phyloP scores from a whole-genome alignment of 768 basidiomycete genomes.

The Termitomyces sp. region DNA sequence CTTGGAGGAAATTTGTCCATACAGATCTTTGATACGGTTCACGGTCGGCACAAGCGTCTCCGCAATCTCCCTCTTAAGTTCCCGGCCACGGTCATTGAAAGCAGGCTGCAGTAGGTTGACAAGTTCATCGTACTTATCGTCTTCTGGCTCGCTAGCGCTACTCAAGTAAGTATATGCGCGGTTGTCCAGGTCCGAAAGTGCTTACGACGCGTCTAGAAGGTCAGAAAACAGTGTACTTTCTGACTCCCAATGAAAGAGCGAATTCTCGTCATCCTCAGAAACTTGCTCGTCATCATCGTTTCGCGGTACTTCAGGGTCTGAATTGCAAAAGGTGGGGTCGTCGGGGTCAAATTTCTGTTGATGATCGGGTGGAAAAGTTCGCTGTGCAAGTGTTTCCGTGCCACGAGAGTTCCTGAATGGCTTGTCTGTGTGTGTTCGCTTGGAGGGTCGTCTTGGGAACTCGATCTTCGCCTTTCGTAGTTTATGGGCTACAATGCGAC shows the following conservation, averaged over 20 bases:
- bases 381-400: neutral
- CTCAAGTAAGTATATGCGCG: constrained; percentile 8
- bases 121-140: constrained; percentile 29
- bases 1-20: constrained; percentile 30
- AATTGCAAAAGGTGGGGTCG: constrained; percentile 15
- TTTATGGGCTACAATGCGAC: constrained; percentile 3
- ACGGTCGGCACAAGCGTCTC: constrained; percentile 40
- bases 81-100: constrained; percentile 34
- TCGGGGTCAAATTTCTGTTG: constrained; percentile 7
- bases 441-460: neutral
- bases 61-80: constrained; percentile 35
- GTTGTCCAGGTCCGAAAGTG: constrained; percentile 1
- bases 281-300: constrained; percentile 11
- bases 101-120: constrained; percentile 36
- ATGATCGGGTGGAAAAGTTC: neutral
- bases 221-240: constrained; percentile 48
- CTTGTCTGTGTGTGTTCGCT: neutral
- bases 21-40: constrained; percentile 40
- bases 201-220: constrained; percentile 40
- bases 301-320: neutral
- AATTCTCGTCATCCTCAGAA: constrained; percentile 22
- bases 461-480: neutral
- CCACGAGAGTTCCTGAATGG: neutral
- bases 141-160: constrained; percentile 23
- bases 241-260: constrained; percentile 45